Percentiles rank a stretch among this genome's conserved stretches.
These are phyloP conservation scores for Starmerella riodocensis DNA, from an alignment of 805 yeast genomes.

Conservation along the genomic window DNA sequence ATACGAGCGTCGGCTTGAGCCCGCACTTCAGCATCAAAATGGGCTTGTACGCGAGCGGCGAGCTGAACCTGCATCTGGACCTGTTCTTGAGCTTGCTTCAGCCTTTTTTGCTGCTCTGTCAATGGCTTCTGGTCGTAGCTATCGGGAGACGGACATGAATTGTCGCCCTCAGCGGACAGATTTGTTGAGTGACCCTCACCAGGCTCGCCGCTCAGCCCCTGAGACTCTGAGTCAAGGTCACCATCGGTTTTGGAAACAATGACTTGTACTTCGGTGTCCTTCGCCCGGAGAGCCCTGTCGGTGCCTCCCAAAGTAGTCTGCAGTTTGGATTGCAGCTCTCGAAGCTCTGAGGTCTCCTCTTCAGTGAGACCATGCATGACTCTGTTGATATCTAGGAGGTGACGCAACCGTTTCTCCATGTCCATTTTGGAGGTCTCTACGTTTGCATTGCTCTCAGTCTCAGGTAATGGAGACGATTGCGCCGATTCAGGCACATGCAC, in stretches of 20 bases:
- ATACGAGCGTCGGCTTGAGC: background rate
- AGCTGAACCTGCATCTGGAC: slow-evolving; percentile 1
- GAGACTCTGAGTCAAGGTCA: no score
- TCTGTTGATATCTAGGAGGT: slow-evolving; percentile 4
- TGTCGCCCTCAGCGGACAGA: no score
- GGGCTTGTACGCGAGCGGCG: slow-evolving; percentile 3
- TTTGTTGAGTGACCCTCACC: no score
- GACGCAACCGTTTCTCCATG: slow-evolving; percentile 6
- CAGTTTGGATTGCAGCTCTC: slow-evolving; percentile 2
- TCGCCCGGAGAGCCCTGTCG: no score
- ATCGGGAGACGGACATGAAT: no score
- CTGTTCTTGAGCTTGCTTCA: slow-evolving; percentile 6
- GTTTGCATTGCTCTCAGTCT: no score
- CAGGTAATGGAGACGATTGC: background rate
- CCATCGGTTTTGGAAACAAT: no score
- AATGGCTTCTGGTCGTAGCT: background rate
- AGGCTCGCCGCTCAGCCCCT: no score
- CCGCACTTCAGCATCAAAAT: slow-evolving; percentile 4
- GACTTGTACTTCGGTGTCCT: no score
- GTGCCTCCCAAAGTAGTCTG: background rate
- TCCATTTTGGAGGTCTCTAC: no score
- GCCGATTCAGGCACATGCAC: background rate
- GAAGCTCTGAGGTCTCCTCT: slow-evolving; percentile 4
- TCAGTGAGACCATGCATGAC: slow-evolving; percentile 5
- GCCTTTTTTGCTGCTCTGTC: slow-evolving; percentile 4